Evolutionary conservation across 2,329 filamentous ascomycete genomes (phyloP).

Genomic region (Arachnomyces sp.): DNA sequence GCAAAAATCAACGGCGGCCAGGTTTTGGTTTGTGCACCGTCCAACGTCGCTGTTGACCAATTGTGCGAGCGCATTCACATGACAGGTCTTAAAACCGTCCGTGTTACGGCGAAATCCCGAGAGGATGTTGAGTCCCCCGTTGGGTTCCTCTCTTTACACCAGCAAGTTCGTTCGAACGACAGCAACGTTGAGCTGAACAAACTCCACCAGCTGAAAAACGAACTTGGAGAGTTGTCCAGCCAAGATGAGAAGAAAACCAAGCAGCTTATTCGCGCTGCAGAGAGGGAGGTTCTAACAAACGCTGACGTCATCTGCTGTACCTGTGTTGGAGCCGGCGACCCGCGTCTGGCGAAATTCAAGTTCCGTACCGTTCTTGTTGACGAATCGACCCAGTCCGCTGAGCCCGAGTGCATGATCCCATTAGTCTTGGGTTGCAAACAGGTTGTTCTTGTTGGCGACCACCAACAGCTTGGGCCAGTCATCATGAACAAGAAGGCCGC

Average conservation of each 20-base stretch:
- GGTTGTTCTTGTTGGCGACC: slow-evolving; percentile 95
- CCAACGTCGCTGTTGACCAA: slow-evolving; percentile 97
- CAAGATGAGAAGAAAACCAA: slow-evolving; percentile 99
- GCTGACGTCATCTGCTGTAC: slow-evolving; percentile 99
- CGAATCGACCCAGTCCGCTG: slow-evolving; percentile 94
- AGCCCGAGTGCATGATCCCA: slow-evolving; percentile 98
- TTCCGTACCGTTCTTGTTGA: slow-evolving; percentile 97
- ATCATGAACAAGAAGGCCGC: slow-evolving; percentile 99
- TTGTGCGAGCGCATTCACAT: slow-evolving; percentile 93
- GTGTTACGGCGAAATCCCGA: slow-evolving; percentile 95
- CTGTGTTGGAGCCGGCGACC: slow-evolving; percentile 93
- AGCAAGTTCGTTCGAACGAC: slow-evolving; percentile 96
- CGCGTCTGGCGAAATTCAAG: slow-evolving; percentile 91
- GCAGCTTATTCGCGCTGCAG: slow-evolving; percentile 84
- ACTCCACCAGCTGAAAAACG: slow-evolving; percentile 83
- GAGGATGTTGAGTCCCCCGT: slow-evolving; percentile 99
- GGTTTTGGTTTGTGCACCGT: slow-evolving; percentile 92
- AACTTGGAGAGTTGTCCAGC: slow-evolving; percentile 83
- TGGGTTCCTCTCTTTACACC: slow-evolving; percentile 87
- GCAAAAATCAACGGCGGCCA: slow-evolving; percentile 92
- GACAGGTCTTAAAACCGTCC: slow-evolving; percentile 91
- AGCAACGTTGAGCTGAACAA: slow-evolving; percentile 91
- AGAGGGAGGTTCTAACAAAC: slow-evolving; percentile 89
- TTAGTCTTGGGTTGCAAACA: slow-evolving; percentile 96
- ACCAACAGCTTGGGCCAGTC: slow-evolving; percentile 94